Conservation (phyloP, 495 filamentous ascomycete genomes). For the Penicillium atrosanguineum region DNA sequence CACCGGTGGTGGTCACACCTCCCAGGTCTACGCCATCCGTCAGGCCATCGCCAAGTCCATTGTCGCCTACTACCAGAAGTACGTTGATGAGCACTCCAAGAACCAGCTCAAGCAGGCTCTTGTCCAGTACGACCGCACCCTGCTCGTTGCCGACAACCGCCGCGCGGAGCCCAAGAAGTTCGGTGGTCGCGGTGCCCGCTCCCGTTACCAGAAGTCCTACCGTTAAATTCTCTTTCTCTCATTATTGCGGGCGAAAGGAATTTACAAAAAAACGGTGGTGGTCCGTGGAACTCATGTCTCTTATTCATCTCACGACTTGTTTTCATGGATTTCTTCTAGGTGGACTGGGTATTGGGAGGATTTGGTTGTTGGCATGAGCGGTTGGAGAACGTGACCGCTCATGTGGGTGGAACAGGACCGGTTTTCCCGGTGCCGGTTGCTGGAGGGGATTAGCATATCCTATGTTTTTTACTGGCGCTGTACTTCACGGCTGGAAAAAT, state of each 20-base stretch:
- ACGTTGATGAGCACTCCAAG: conserved; percentile 99
- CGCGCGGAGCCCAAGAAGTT: conserved; percentile 95
- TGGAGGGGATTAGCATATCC: conserved; percentile 24
- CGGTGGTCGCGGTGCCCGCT: conserved; percentile 79
- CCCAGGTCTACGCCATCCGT: conserved; percentile 97
- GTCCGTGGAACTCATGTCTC: conserved; percentile 20
- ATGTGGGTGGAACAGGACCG: conserved; percentile 17
- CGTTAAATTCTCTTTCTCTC: conserved; percentile 47
- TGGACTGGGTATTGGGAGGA: conserved; percentile 26
- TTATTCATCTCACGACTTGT: conserved; percentile 26
- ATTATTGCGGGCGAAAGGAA: conserved; percentile 22
- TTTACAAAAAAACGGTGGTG: conserved; percentile 19
- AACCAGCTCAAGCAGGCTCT: conserved; percentile 96
- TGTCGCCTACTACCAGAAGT: conserved; percentile 99
- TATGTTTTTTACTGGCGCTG: conserved; percentile 33
- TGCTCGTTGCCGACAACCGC: conserved; percentile 96
- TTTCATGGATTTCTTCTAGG: conserved; percentile 25
- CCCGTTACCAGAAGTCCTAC: conserved; percentile 93
- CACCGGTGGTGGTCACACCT: conserved; percentile 94
- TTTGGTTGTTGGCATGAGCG: conserved; percentile 23
- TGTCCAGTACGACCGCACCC: conserved; percentile 90
- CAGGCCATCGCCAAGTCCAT: conserved; percentile 98
- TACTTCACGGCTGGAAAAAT: conserved; percentile 31
- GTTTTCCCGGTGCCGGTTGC: conserved; percentile 25
- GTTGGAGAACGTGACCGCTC: conserved; percentile 10